Conservation (phyloP, 768 basidiomycete genomes). For the Leccinellum rugosiceps region DNA sequence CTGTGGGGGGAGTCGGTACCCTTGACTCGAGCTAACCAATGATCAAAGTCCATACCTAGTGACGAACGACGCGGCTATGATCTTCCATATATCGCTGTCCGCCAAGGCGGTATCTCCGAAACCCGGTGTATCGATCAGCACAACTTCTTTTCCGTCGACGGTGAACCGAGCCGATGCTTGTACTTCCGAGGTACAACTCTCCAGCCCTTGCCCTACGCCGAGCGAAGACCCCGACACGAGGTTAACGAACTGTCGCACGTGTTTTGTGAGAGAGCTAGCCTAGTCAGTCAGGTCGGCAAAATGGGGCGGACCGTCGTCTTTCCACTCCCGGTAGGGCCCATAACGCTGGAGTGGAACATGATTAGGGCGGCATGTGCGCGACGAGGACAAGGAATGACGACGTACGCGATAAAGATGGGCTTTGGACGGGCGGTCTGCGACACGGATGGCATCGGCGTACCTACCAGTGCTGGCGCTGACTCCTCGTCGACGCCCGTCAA, state of each 20-base stretch:
- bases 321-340: slow-evolving; percentile 32
- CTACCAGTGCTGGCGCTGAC: not conserved
- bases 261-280: not conserved
- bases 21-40: not conserved
- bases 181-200: slow-evolving; percentile 34
- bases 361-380: slow-evolving; percentile 1
- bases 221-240: slow-evolving; percentile 27
- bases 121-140: slow-evolving; percentile 60
- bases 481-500: slow-evolving; percentile 19
- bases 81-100: slow-evolving; percentile 48
- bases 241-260: slow-evolving; percentile 33
- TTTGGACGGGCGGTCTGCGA: slow-evolving; percentile 3
- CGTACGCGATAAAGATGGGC: slow-evolving; percentile 29
- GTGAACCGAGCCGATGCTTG: slow-evolving; percentile 26
- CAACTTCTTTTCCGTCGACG: slow-evolving; percentile 34
- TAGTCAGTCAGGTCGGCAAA: not conserved
- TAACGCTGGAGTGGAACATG: slow-evolving; percentile 14
- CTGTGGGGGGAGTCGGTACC: slow-evolving; percentile 3
- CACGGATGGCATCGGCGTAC: not conserved
- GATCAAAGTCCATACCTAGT: slow-evolving; percentile 16
- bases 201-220: slow-evolving; percentile 30
- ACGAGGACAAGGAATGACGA: not conserved
- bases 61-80: slow-evolving; percentile 42
- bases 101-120: slow-evolving; percentile 52
- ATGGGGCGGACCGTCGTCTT: slow-evolving; percentile 28